Conservation (phyloP, 140 eudicot species). For the Bidens hawaiensis region DNA sequence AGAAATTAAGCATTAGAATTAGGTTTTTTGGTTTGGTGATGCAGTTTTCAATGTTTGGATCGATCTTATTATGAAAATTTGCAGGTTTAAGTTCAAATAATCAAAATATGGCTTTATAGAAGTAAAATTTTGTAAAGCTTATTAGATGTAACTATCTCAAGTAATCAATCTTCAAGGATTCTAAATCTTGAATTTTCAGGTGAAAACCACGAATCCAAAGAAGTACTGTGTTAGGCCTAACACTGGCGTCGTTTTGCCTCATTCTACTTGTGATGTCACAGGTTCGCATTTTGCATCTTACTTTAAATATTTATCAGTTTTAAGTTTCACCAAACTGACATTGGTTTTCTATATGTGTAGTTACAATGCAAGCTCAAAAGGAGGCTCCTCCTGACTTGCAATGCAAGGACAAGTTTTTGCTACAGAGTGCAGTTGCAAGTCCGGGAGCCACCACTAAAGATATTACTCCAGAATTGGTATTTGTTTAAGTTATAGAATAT, state of each 20-base stretch:
- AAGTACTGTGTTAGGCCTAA: conserved; percentile 63
- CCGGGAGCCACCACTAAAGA: conserved; percentile 27
- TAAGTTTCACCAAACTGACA: neutral
- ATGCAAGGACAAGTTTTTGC: conserved; percentile 35
- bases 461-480: conserved; percentile 34
- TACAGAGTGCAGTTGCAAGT: conserved; percentile 33
- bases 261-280: conserved; percentile 42
- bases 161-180: neutral
- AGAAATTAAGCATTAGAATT: neutral
- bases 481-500: neutral
- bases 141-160: too few species aligned
- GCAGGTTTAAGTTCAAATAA: neutral
- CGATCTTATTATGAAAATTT: neutral
- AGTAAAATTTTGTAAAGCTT: neutral
- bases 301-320: neutral
- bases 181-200: conserved; percentile 23
- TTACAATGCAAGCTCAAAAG: conserved; percentile 36
- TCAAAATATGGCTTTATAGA: neutral
- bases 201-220: conserved; percentile 66
- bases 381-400: conserved; percentile 33
- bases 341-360: conserved; percentile 12
- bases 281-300: conserved; percentile 20
- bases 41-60: neutral
- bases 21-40: neutral
- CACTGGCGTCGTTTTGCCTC: conserved; percentile 57